Percentiles rank a stretch among this genome's conserved stretches.
These are phyloP conservation scores for Amoeboaphelidium occidentale DNA, from an alignment of 371 early-diverging fungal genomes.

Conservation along the genomic window DNA sequence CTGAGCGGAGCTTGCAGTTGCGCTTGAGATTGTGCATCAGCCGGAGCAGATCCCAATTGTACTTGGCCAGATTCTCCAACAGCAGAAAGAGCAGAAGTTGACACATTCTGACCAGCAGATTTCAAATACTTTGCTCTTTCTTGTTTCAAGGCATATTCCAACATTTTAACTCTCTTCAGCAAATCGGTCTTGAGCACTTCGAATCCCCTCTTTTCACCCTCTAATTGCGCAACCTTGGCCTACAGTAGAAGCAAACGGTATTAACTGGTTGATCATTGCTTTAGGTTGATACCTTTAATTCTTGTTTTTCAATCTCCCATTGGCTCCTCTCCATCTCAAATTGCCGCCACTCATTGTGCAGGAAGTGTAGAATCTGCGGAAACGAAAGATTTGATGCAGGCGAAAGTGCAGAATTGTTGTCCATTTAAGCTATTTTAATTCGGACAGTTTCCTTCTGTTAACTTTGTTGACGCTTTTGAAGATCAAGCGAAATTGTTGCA, in stretches of 20 bases:
- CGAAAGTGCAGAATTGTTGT: no score
- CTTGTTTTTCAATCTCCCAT: slow-evolving; percentile 63
- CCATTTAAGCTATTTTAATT: no score
- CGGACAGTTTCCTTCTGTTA: no score
- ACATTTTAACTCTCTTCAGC: slow-evolving; percentile 56
- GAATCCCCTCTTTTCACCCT: slow-evolving; percentile 52
- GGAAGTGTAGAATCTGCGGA: slow-evolving; percentile 52
- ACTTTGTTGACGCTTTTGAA: no score
- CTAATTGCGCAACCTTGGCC: slow-evolving; percentile 44
- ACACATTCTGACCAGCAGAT: background rate
- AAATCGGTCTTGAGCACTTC: slow-evolving; percentile 51
- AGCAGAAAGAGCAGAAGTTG: background rate
- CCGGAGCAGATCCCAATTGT: slow-evolving; percentile 7
- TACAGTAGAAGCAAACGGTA: slow-evolving; percentile 1
- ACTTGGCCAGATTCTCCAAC: slow-evolving; percentile 7
- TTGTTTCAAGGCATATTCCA: slow-evolving; percentile 53
- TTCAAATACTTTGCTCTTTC: slow-evolving; percentile 23
- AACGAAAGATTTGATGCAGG: no score
- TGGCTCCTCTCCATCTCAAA: slow-evolving; percentile 66
- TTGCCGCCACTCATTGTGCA: slow-evolving; percentile 59
- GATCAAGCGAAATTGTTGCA: no score
- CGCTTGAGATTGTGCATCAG: background rate
- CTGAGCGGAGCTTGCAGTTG: background rate
- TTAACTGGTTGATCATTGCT: background rate
- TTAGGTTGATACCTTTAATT: slow-evolving; percentile 32